Percentiles rank a stretch among this genome's conserved stretches.
Conservation (phyloP, 768 basidiomycete genomes). For the button mushroom (Agaricus bisporus) region DNA sequence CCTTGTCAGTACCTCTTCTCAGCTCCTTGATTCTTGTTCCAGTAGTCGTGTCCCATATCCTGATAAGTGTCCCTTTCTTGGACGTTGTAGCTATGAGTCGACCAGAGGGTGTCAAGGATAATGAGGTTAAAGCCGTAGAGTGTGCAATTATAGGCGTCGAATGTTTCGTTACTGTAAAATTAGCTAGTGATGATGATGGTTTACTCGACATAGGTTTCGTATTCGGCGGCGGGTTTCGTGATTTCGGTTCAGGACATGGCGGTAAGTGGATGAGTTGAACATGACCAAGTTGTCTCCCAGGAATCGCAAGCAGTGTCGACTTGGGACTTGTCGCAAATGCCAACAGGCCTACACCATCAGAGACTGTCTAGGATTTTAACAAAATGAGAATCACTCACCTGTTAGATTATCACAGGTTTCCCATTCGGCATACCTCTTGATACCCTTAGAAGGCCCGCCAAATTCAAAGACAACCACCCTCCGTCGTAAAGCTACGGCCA, state of each 20-base stretch:
- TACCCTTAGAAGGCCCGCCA: slow-evolving; percentile 33
- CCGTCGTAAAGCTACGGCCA: slow-evolving; percentile 73
- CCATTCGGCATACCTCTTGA: slow-evolving; percentile 68
- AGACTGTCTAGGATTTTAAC: slow-evolving; percentile 12
- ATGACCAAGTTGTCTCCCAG: slow-evolving; percentile 82
- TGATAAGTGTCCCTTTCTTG: slow-evolving; percentile 74
- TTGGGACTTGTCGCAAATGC: slow-evolving; percentile 73
- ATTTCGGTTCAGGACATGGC: slow-evolving; percentile 60
- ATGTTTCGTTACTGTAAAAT: slow-evolving; percentile 32
- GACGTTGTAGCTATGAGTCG: slow-evolving; percentile 81
- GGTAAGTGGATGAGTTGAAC: slow-evolving; percentile 85
- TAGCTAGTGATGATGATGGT: slow-evolving; percentile 31
- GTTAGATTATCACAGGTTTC: slow-evolving; percentile 84
- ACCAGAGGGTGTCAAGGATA: slow-evolving; percentile 75
- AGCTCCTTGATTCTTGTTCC: slow-evolving; percentile 77
- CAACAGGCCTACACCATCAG: slow-evolving; percentile 48
- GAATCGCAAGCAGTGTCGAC: slow-evolving; percentile 79
- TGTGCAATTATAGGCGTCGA: slow-evolving; percentile 84
- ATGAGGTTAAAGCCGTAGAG: slow-evolving; percentile 67
- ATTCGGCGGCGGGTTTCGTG: slow-evolving; percentile 46
- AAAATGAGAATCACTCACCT: slow-evolving; percentile 41
- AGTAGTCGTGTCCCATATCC: slow-evolving; percentile 76
- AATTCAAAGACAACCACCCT: slow-evolving; percentile 77
- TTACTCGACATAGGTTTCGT: slow-evolving; percentile 21
- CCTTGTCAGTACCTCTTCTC: slow-evolving; percentile 82